These are phyloP conservation scores for Xylariaceae sp. DNA, from an alignment of 2,329 filamentous ascomycete species.

Conservation along the genomic window DNA sequence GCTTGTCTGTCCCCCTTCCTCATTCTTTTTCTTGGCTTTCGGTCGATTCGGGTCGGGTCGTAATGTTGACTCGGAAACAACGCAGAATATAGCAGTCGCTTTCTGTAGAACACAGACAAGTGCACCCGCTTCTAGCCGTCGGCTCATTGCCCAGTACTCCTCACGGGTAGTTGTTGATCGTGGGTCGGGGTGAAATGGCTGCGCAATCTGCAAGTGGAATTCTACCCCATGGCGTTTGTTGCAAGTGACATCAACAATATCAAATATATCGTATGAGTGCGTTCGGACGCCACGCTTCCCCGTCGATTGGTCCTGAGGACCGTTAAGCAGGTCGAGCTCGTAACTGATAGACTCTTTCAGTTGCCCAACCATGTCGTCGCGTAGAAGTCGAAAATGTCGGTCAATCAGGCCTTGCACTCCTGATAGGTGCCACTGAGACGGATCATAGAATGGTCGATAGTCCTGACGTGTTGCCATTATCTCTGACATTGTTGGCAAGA, in stretches of 20 bases:
- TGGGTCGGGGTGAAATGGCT: constrained; percentile 44
- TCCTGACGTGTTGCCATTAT: constrained; percentile 51
- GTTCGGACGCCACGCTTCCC: constrained; percentile 42
- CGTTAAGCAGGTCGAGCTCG: background rate
- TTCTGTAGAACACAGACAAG: constrained; percentile 8
- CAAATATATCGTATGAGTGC: constrained; percentile 46
- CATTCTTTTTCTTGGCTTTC: background rate
- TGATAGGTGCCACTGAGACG: constrained; percentile 47
- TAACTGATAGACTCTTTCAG: constrained; percentile 48
- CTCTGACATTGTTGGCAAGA: constrained; percentile 57
- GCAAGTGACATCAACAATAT: constrained; percentile 44
- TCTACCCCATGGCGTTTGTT: constrained; percentile 50
- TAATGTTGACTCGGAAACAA: constrained; percentile 10
- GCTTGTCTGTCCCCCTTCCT: background rate
- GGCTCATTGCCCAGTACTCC: constrained; percentile 1
- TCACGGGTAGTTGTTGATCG: background rate
- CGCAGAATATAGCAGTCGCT: constrained; percentile 5
- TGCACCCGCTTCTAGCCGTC: constrained; percentile 1
- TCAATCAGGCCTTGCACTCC: constrained; percentile 58
- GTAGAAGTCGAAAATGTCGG: constrained; percentile 60
- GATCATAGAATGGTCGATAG: constrained; percentile 51
- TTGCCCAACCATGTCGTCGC: constrained; percentile 61
- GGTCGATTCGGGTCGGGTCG: constrained; percentile 1
- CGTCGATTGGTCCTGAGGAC: constrained; percentile 21
- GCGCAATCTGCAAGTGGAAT: constrained; percentile 53